phyloP scores from a whole-genome alignment of 306 rosid genomes.

The Cicer judaicum region DNA sequence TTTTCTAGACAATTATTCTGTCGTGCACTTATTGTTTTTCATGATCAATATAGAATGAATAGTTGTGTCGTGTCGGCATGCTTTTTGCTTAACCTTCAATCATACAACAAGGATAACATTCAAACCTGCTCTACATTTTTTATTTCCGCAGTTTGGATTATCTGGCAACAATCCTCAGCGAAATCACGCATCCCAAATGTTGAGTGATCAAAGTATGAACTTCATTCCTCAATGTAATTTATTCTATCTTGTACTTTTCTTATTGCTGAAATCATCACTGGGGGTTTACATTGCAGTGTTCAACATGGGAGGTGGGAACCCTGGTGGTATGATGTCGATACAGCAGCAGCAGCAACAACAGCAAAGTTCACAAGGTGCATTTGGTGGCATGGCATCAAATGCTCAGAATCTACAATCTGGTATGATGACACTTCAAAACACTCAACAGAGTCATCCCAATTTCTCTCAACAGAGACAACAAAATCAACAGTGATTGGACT shows the following conservation, averaged over 20 bases:
- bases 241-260: constrained; percentile 15
- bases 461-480: constrained; percentile 91
- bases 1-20: background rate
- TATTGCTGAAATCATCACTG: constrained; percentile 28
- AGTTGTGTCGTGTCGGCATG: constrained; percentile 4
- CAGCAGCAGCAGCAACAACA: constrained; percentile 66
- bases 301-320: constrained; percentile 80
- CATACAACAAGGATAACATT: constrained; percentile 35
- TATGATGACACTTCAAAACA: constrained; percentile 72
- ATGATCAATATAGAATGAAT: constrained; percentile 20
- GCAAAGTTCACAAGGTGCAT: constrained; percentile 72
- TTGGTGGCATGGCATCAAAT: constrained; percentile 72
- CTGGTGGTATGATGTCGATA: constrained; percentile 75
- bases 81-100: constrained; percentile 27
- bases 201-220: constrained; percentile 84
- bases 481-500: constrained; percentile 64
- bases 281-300: constrained; percentile 67
- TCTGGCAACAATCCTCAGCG: constrained; percentile 87
- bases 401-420: constrained; percentile 82
- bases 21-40: constrained; percentile 24
- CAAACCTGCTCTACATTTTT: constrained; percentile 39
- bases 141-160: constrained; percentile 59
- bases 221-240: constrained; percentile 31
- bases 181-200: constrained; percentile 77
- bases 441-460: constrained; percentile 79